Percentiles rank a stretch among this genome's conserved stretches.
phyloP scores from a whole-genome alignment of 257 asterid genomes.

The Haberlea rhodopensis region DNA sequence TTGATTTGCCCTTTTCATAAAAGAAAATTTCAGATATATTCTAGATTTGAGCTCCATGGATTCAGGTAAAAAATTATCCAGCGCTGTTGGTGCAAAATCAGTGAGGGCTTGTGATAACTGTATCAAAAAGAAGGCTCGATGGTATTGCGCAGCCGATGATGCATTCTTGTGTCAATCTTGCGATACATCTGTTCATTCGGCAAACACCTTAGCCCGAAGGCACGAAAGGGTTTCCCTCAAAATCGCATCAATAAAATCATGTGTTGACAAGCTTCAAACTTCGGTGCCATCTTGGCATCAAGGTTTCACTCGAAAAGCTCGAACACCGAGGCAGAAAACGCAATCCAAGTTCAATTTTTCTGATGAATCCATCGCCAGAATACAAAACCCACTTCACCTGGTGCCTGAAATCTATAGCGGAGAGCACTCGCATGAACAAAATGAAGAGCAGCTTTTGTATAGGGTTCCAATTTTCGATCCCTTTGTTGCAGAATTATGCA shows the following conservation, averaged over 20 bases:
- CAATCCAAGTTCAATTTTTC: slow-evolving; percentile 24
- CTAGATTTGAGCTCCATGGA: slow-evolving; percentile 45
- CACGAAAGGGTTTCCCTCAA: slow-evolving; percentile 79
- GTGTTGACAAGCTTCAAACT: slow-evolving; percentile 15
- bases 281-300: slow-evolving; percentile 51
- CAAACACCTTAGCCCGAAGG: slow-evolving; percentile 67
- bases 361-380: no score
- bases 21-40: no score
- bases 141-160: no score
- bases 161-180: no score
- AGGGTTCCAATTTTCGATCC: no score
- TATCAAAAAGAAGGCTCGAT: no score
- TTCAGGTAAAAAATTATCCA: slow-evolving; percentile 44
- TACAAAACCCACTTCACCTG: slow-evolving; percentile 36
- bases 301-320: slow-evolving; percentile 65
- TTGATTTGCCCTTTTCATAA: no score
- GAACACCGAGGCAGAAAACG: no score
- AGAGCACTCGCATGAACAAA: slow-evolving; percentile 49
- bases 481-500: no score
- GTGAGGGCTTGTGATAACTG: no score
- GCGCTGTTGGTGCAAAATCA: slow-evolving; percentile 57
- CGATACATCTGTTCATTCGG: slow-evolving; percentile 81
- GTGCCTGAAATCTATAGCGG: slow-evolving; percentile 67
- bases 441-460: slow-evolving; percentile 62
- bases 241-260: slow-evolving; percentile 30